Evolutionary conservation across 768 basidiomycete genomes (phyloP).

Genomic region (Leccinum boreale): DNA sequence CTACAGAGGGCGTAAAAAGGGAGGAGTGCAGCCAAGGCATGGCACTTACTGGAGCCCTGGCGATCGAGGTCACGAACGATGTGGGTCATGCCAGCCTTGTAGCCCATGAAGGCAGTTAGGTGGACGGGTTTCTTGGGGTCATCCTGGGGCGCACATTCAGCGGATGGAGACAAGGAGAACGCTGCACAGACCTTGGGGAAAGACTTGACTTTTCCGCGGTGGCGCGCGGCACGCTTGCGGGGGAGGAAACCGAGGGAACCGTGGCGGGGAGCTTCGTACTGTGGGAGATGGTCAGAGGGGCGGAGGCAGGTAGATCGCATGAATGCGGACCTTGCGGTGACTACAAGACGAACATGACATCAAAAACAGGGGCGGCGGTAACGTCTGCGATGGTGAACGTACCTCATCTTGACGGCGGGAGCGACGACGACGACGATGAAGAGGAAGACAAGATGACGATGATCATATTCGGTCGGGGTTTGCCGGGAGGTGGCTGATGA

Average conservation of each 20-base stretch:
- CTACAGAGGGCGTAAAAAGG: conserved; percentile 39
- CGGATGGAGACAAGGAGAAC: not conserved
- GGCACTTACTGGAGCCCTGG: conserved; percentile 91
- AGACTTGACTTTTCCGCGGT: conserved; percentile 98
- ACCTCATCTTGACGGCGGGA: conserved; percentile 60
- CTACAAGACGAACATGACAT: conserved; percentile 34
- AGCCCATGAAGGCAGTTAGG: conserved; percentile 96
- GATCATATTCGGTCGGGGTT: conserved; percentile 18
- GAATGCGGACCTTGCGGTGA: conserved; percentile 76
- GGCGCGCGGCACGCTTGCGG: conserved; percentile 93
- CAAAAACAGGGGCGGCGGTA: not conserved
- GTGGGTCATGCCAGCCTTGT: conserved; percentile 99
- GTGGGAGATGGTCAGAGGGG: conserved; percentile 23
- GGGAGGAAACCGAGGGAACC: conserved; percentile 98
- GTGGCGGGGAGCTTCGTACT: conserved; percentile 99
- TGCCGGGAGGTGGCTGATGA: conserved; percentile 31
- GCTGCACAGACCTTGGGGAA: conserved; percentile 83
- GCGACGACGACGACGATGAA: conserved; percentile 16
- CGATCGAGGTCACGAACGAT: conserved; percentile 99
- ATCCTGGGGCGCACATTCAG: conserved; percentile 56
- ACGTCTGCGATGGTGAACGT: conserved; percentile 19
- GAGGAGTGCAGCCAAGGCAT: not conserved
- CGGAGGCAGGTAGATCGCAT: conserved; percentile 16
- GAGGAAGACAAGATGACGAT: not conserved
- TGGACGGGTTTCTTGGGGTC: conserved; percentile 99